phyloP scores from a whole-genome alignment of 371 early-diverging fungal species.

The Coemansia linderi region DNA sequence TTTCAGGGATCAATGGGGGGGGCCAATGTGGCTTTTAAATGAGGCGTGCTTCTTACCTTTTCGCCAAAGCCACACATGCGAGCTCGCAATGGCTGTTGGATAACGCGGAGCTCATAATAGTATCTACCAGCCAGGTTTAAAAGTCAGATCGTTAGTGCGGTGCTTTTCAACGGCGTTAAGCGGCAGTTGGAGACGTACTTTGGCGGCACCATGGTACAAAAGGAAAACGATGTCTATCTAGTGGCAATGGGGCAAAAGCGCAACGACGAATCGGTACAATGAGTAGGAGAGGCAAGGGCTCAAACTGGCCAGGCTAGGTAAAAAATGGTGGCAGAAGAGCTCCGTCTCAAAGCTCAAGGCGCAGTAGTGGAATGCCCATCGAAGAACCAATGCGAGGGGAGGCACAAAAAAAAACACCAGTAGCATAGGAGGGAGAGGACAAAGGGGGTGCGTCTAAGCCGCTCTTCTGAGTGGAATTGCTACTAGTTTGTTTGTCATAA shows the following conservation, averaged over 20 bases:
- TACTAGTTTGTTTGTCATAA: background rate
- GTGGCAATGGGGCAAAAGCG: background rate
- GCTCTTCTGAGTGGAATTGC: background rate
- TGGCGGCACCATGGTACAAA: background rate
- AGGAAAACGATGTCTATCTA: background rate
- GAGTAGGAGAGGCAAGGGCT: background rate
- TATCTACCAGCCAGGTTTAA: conserved; percentile 23
- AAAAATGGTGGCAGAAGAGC: background rate
- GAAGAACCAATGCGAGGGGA: background rate
- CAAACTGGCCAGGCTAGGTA: background rate
- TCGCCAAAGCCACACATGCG: conserved; percentile 87
- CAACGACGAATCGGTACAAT: background rate
- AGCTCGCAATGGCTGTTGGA: conserved; percentile 77
- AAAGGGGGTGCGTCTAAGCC: background rate
- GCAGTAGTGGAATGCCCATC: conserved; percentile 6
- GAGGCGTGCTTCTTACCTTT: conserved; percentile 48
- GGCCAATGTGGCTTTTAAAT: background rate
- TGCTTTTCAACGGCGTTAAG: background rate
- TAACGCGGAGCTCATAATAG: conserved; percentile 54
- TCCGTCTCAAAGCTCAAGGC: background rate
- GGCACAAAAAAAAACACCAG: background rate
- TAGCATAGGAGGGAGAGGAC: background rate
- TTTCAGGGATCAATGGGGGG: background rate
- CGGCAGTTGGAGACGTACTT: background rate
- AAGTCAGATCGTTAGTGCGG: background rate